These are phyloP conservation scores for Alternaria conjuncta DNA, from an alignment of 2,329 filamentous ascomycete genomes.

Conservation along the genomic window DNA sequence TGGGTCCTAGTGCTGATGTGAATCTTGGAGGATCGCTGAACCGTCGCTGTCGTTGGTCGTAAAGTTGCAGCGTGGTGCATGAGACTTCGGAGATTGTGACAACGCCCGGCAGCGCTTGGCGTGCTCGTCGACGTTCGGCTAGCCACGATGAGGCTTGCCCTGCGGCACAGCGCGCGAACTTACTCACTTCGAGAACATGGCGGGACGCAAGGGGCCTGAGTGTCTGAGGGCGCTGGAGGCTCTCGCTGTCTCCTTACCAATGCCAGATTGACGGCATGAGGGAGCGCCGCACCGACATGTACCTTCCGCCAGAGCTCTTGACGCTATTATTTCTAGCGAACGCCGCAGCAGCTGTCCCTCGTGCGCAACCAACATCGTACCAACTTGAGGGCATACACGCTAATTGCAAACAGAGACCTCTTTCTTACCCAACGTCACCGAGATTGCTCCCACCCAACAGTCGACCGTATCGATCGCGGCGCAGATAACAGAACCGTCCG, in stretches of 20 bases:
- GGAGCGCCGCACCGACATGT: background rate
- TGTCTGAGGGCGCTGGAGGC: background rate
- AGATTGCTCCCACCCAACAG: background rate
- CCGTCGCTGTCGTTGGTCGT: background rate
- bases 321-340: constrained; percentile 19
- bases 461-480: background rate
- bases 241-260: background rate
- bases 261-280: background rate
- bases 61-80: background rate
- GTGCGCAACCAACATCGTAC: constrained; percentile 7
- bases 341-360: constrained; percentile 14
- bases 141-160: constrained; percentile 4
- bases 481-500: background rate
- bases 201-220: background rate
- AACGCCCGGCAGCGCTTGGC: constrained; percentile 3
- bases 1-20: background rate
- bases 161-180: constrained; percentile 7
- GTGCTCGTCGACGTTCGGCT: constrained; percentile 1
- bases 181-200: background rate
- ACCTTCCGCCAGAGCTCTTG: constrained; percentile 21
- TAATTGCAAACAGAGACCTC: constrained; percentile 6
- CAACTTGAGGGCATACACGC: background rate
- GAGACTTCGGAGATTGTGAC: background rate
- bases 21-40: background rate
- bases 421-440: constrained; percentile 4